Conservation (phyloP, 1,139 yeast species). For the Petasospora rhodanensis region DNA sequence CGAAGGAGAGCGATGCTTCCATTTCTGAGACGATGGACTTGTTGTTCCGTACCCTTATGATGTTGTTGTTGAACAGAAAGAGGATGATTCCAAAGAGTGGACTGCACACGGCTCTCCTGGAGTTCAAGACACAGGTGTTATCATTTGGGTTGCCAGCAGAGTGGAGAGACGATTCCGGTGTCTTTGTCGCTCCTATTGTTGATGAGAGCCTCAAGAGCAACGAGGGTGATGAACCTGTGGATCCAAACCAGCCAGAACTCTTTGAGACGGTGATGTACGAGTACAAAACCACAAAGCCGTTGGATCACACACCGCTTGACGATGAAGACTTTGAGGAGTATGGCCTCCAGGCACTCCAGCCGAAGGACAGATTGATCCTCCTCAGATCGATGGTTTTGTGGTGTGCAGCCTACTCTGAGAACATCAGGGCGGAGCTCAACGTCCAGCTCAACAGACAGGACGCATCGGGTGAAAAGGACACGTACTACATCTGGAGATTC, state of each 20-base stretch:
- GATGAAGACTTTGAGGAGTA: constrained; percentile 36
- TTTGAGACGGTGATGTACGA: constrained; percentile 26
- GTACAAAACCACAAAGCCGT: constrained; percentile 23
- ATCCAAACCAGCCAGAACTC: constrained; percentile 37
- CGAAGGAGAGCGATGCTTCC: too few species aligned
- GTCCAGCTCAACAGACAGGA: constrained; percentile 35
- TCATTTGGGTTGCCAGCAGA: constrained; percentile 42
- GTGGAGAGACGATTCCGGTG: constrained; percentile 37
- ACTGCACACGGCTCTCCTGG: constrained; percentile 35
- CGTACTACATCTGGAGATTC: constrained; percentile 39
- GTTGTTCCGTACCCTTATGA: constrained; percentile 35
- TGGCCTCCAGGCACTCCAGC: constrained; percentile 44
- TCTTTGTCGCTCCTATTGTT: constrained; percentile 19
- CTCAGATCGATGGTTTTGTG: constrained; percentile 45
- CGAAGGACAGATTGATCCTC: constrained; percentile 43
- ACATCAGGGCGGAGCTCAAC: constrained; percentile 37
- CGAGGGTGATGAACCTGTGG: constrained; percentile 30
- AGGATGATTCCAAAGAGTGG: constrained; percentile 31
- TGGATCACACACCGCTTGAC: constrained; percentile 30
- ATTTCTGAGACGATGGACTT: constrained; percentile 31
- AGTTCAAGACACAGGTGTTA: constrained; percentile 35
- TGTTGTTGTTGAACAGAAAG: constrained; percentile 40
- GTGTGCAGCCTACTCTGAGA: constrained; percentile 42
- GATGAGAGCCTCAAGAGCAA: constrained; percentile 13
- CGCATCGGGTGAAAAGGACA: constrained; percentile 36